Evolutionary conservation across 73 alveolate genomes (phyloP).

Genomic region (Tetrahymena thermophila): DNA sequence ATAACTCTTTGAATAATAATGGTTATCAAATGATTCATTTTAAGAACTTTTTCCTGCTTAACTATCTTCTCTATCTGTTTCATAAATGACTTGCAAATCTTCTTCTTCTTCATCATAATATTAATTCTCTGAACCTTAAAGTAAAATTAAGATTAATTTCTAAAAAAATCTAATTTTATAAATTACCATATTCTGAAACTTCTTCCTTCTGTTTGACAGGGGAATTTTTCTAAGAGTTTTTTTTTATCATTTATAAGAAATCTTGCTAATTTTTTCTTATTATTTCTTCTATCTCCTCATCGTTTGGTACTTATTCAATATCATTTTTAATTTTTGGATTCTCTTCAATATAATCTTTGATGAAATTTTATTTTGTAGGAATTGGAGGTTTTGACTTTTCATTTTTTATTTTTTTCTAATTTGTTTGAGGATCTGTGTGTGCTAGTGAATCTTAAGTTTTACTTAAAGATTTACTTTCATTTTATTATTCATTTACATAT

Average conservation of each 20-base stretch:
- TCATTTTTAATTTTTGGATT: neutral
- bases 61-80: neutral
- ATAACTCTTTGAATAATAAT: neutral
- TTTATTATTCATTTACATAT: neutral
- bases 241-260: neutral
- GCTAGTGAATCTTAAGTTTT: neutral
- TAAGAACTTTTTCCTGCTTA: neutral
- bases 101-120: neutral
- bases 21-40: neutral
- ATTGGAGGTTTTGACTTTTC: neutral
- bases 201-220: neutral
- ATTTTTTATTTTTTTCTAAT: neutral
- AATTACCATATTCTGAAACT: neutral
- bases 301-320: neutral
- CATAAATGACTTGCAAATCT: neutral
- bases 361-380: neutral
- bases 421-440: neutral
- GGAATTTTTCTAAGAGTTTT: neutral
- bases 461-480: neutral
- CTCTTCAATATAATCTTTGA: neutral
- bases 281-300: neutral
- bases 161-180: neutral
- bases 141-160: neutral
- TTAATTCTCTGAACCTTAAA: neutral
- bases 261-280: neutral